Base-by-base conservation (phyloP, 2,329 filamentous ascomycete species). In the Colletotrichum abscissum region DNA sequence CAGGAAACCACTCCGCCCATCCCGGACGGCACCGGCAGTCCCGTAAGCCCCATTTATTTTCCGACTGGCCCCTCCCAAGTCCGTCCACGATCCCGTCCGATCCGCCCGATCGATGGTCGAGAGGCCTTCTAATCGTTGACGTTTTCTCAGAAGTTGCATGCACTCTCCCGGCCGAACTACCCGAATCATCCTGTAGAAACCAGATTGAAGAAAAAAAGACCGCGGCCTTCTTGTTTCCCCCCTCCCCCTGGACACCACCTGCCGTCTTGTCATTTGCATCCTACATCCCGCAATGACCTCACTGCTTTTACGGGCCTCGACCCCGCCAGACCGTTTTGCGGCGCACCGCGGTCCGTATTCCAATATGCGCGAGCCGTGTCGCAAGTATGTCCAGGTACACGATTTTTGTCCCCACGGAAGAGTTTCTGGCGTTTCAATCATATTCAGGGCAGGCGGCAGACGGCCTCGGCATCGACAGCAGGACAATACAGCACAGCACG, bases 41-140 rank as follows among this genome's bases (percentile, higher is more conserved):
- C 30, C 63, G 68, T 30, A 49, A 30, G n/a, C 38, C 42, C 58
- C 66, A 60, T 66, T 12, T 28, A 60, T 65, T 26, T 46, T 60
- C 19, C 64, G 19, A 35, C 42, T 42, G 46, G 42, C 19, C 62
- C 67, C 56, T 30, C 28, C 52, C 42, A 16, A 24, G 52, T 55
- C 52, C 52, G 52, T 55, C 19, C 19, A n/a, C 19, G 42, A 49
- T 49, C 42, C 42, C 42, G 42, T 49, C 52, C 52, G 22, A 55
- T 55, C 52, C 52, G 52, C n/a, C 5, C 55, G 58, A 62, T 62
- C 14, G 33, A 19, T 56, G 33, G 16, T 22, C 9, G n/a, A n/a
- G 22, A 4, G 62, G 22, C 22, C 12, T 42, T 19, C 5, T 2
- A 24, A 59, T 38, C 14, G 12, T n/a, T 22, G 11, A 28, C 5